phyloP scores from a whole-genome alignment of 2,329 filamentous ascomycete species.

The Fusarium sp. region DNA sequence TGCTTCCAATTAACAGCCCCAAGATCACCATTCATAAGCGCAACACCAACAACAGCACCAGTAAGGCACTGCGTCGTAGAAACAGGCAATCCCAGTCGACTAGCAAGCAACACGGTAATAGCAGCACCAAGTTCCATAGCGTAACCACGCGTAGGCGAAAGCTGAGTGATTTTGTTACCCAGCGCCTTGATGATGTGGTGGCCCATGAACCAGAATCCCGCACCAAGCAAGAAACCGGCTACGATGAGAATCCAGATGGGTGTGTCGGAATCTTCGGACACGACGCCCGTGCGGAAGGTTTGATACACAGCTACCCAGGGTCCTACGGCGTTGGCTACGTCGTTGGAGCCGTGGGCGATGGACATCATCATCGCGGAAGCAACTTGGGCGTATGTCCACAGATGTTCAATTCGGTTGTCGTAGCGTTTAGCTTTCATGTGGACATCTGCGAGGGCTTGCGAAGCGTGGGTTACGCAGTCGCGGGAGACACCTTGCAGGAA shows the following conservation, averaged over 20 bases:
- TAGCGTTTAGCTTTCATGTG: background rate
- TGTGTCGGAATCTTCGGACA: background rate
- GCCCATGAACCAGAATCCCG: background rate
- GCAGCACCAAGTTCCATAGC: background rate
- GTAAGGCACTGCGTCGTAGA: background rate
- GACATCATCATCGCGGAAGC: constrained; percentile 1
- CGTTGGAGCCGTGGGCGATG: background rate
- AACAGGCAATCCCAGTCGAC: background rate
- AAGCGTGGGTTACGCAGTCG: background rate
- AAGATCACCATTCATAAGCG: background rate
- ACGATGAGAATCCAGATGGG: background rate
- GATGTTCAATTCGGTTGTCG: background rate
- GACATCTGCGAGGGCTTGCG: background rate
- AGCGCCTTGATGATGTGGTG: background rate
- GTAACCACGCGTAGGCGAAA: background rate
- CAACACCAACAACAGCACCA: background rate
- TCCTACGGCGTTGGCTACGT: background rate
- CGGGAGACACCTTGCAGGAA: background rate
- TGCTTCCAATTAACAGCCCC: background rate
- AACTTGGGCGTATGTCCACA: background rate
- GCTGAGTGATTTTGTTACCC: background rate
- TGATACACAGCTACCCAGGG: background rate
- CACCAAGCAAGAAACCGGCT: background rate
- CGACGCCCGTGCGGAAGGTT: background rate
- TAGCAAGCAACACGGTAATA: background rate